These are phyloP conservation scores for Paulownia fortunei DNA, from an alignment of 257 asterid genomes.

Conservation along the genomic window DNA sequence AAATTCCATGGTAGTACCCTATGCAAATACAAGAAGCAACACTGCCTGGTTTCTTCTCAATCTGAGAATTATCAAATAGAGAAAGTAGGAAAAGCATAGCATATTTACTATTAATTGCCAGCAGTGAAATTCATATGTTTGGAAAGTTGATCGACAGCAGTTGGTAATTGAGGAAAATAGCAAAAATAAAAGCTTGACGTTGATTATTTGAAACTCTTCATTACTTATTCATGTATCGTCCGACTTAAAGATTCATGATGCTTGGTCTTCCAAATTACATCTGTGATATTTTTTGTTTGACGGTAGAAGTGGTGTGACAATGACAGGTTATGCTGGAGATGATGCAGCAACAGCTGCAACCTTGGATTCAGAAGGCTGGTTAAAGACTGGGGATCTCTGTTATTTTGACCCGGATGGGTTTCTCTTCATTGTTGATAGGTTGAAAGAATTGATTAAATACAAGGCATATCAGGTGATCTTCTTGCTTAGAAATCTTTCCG, in stretches of 20 bases:
- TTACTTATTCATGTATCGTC: background rate
- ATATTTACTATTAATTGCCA: background rate
- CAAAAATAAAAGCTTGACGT: background rate
- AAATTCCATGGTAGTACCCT: background rate
- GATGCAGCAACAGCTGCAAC: slow-evolving; percentile 84
- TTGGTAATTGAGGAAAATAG: background rate
- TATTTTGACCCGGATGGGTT: slow-evolving; percentile 84
- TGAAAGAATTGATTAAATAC: slow-evolving; percentile 91
- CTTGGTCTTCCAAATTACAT: background rate
- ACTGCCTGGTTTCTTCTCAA: background rate
- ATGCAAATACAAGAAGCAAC: background rate
- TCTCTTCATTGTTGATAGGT: slow-evolving; percentile 82
- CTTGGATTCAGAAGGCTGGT: slow-evolving; percentile 90
- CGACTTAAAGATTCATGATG: background rate
- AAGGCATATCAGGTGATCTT: slow-evolving; percentile 85
- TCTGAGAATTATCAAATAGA: too few relatives aligned
- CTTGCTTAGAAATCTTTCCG: background rate
- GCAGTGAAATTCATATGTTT: background rate
- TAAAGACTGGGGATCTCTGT: slow-evolving; percentile 94
- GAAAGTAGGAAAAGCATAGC: background rate
- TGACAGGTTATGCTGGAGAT: slow-evolving; percentile 87
- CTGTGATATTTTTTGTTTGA: background rate
- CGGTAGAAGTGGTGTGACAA: slow-evolving; percentile 3
- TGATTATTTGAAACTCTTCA: too few relatives aligned
- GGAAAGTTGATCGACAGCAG: background rate